Conservation (phyloP, 225 moss, liverwort and hornwort genomes). For the Lunularia cruciata region DNA sequence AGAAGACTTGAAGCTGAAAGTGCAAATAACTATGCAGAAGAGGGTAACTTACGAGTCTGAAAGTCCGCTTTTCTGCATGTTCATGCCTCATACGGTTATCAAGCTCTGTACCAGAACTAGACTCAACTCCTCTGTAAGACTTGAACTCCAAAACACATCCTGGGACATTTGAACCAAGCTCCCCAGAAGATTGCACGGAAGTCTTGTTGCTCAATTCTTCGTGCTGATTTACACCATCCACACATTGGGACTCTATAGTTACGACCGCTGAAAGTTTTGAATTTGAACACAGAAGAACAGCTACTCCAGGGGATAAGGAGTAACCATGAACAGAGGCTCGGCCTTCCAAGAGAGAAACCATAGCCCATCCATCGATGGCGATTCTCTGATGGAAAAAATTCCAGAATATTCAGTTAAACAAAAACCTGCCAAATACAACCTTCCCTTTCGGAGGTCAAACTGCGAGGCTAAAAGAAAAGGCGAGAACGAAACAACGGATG, state of each 20-base stretch:
- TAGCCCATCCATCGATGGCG: conserved; percentile 78
- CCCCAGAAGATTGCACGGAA: conserved; percentile 14
- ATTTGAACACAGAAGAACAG: conserved; percentile 82
- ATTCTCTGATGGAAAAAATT: conserved; percentile 49
- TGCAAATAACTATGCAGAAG: neutral
- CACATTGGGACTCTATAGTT: conserved; percentile 53
- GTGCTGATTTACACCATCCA: neutral
- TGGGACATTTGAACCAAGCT: neutral
- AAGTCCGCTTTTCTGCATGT: conserved; percentile 25
- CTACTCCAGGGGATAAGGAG: conserved; percentile 57
- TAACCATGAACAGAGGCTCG: conserved; percentile 82
- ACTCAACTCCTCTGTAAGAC: conserved; percentile 32
- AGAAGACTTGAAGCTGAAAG: neutral
- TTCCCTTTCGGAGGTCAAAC: neutral
- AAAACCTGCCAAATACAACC: neutral
- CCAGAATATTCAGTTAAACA: neutral
- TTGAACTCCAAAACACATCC: conserved; percentile 45
- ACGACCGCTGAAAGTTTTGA: conserved; percentile 74
- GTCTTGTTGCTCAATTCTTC: neutral
- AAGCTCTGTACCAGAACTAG: conserved; percentile 4
- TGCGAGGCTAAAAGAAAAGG: neutral
- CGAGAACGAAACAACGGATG: neutral
- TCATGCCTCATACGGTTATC: neutral
- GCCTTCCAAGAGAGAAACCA: conserved; percentile 70
- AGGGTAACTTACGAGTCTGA: conserved; percentile 42